These are phyloP conservation scores for Fagopyrum homotropicum DNA, from an alignment of 148 eudicot species.

Conservation along the genomic window DNA sequence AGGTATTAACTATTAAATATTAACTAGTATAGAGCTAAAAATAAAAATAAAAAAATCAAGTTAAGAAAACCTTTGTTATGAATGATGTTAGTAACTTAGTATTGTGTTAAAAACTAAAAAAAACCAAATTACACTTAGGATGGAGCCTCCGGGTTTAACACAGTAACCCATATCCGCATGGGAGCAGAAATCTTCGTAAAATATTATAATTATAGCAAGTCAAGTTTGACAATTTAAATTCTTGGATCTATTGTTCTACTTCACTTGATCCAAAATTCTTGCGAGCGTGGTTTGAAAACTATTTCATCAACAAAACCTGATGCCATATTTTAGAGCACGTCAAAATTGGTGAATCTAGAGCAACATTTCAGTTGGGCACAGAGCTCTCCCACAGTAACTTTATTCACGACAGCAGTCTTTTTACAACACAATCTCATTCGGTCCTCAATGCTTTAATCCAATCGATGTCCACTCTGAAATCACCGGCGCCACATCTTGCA, in stretches of 20 bases:
- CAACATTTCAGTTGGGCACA: neutral
- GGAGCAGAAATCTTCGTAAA: no score
- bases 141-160: no score
- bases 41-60: no score
- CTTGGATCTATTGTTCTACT: neutral
- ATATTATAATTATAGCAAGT: no score
- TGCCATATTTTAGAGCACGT: neutral
- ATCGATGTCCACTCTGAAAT: constrained; percentile 78
- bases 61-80: no score
- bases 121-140: no score
- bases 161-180: no score
- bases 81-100: no score
- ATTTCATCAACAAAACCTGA: neutral
- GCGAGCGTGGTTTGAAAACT: neutral
- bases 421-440: constrained; percentile 1
- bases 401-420: neutral
- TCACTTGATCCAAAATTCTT: neutral
- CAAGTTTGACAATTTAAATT: no score
- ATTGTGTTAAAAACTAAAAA: no score
- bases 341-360: neutral
- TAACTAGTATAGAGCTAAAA: no score
- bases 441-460: constrained; percentile 89
- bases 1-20: no score
- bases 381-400: neutral
- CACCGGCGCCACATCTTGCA: constrained; percentile 78